Base-by-base conservation (phyloP, 768 basidiomycete genomes). In the Pleurotus tuber-regium region DNA sequence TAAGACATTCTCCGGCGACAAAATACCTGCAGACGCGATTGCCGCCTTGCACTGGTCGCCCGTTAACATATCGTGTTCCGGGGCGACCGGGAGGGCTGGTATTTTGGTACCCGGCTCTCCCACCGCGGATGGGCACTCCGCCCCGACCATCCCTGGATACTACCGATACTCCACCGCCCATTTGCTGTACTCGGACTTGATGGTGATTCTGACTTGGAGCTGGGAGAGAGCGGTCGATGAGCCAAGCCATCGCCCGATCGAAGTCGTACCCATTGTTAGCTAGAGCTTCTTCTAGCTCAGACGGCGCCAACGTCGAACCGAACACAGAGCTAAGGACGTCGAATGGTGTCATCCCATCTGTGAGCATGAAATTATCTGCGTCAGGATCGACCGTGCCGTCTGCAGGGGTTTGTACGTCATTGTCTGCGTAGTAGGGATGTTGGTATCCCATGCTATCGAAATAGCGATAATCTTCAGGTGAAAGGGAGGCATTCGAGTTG, bases 251-350 rank as follows among this genome's bases (percentile, higher is more conserved):
- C 10, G 97, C 88, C 33, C 80, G 80, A 61, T 99, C 97, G 65
- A 99, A 98, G 59, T 99, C 96, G 64, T 91, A 99, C 2, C 84
- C 92, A 57, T 92, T 89, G 41, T 81, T 77, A 5, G 84, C 82
- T 2, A 99, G 78, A 0, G 96, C 96, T 50, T 98, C 94, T 68
- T 98, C 96, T 5, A 99, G 76, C 63, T 98, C 93, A 2, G 87
- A 87, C 2, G 92, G 86, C 0, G 94, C 86, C 8, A 99, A 77
- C 2, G 92, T 84, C 2, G 92, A 87, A 12, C 90, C 92, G 64
- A 99, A 99, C 31, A 99, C 91, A 36, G 91, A 93, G 63, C 82
- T 84, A 16, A 99, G 85, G 36, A 98, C 93, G 60, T 99, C 97
- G 60, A 99, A 88, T 1, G 97, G 97, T 1, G 96, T 96, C 92